Percentiles rank a stretch among this genome's conserved stretches.
Evolutionary conservation across 495 filamentous ascomycete species (phyloP).

Genomic region (Aspergillus avenaceus): DNA sequence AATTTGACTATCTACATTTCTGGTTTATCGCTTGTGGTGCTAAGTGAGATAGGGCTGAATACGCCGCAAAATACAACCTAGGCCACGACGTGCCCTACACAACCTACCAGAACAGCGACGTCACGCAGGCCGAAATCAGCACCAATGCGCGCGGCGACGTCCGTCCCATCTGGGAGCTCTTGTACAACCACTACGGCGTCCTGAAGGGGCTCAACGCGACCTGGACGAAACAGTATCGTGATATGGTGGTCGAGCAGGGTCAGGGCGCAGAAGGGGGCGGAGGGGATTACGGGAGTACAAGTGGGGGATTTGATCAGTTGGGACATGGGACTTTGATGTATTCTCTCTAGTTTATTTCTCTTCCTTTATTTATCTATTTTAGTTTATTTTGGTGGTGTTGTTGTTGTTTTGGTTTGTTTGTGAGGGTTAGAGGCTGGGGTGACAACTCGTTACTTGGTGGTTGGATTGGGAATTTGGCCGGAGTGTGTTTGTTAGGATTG

Average conservation of each 20-base stretch:
- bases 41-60: conserved; percentile 41
- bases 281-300: conserved; percentile 8
- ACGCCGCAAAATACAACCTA: conserved; percentile 39
- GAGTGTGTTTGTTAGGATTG: no score
- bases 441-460: no score
- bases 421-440: no score
- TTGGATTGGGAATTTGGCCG: no score
- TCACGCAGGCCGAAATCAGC: conserved; percentile 29
- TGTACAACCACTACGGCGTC: conserved; percentile 36
- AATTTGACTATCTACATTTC: no score
- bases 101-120: conserved; percentile 30
- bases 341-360: neutral
- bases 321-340: conserved; percentile 11
- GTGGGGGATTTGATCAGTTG: conserved; percentile 11
- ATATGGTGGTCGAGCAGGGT: conserved; percentile 10
- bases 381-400: neutral
- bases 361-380: no score
- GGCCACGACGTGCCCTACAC: conserved; percentile 40
- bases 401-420: neutral
- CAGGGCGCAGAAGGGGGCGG: conserved; percentile 11
- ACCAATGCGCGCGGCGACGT: conserved; percentile 22
- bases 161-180: conserved; percentile 35
- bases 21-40: no score
- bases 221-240: conserved; percentile 31
- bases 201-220: conserved; percentile 28